Percentiles rank a stretch among this genome's conserved stretches.
Conservation (phyloP, 164 flowering plant species). For the Piper longum region DNA sequence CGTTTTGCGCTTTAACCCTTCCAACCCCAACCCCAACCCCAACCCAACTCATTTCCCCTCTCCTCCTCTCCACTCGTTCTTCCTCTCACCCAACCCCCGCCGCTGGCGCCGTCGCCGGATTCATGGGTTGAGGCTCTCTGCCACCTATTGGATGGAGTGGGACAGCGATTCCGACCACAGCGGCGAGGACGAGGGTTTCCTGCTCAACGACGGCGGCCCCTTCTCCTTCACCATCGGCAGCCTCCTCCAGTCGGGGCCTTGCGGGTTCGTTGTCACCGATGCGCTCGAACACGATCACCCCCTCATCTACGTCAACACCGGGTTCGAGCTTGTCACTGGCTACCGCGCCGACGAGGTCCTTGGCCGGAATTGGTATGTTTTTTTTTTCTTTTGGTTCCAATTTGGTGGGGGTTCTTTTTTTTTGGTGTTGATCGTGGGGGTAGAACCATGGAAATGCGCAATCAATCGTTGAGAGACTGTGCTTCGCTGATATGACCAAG, state of each 20-base stretch:
- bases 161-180: conserved; percentile 11
- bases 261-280: conserved; percentile 68
- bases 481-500: not conserved
- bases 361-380: conserved; percentile 65
- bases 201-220: conserved; percentile 11
- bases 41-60: no score
- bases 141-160: conserved; percentile 7
- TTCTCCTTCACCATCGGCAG: conserved; percentile 10
- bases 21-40: no score
- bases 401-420: not conserved
- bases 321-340: conserved; percentile 62
- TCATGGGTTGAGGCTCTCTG: conserved; percentile 2
- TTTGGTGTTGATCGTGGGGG: not conserved
- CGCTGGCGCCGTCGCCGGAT: not conserved
- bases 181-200: conserved; percentile 12
- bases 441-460: not conserved
- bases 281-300: conserved; percentile 75
- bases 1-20: no score
- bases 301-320: conserved; percentile 67
- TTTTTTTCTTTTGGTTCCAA: not conserved
- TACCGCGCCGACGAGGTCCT: conserved; percentile 77
- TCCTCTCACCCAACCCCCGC: no score
- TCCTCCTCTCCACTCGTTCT: no score
- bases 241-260: conserved; percentile 27
- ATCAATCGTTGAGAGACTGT: not conserved